Conservation (phyloP, 345 rosid genomes). For the Arabis hirsuta region DNA sequence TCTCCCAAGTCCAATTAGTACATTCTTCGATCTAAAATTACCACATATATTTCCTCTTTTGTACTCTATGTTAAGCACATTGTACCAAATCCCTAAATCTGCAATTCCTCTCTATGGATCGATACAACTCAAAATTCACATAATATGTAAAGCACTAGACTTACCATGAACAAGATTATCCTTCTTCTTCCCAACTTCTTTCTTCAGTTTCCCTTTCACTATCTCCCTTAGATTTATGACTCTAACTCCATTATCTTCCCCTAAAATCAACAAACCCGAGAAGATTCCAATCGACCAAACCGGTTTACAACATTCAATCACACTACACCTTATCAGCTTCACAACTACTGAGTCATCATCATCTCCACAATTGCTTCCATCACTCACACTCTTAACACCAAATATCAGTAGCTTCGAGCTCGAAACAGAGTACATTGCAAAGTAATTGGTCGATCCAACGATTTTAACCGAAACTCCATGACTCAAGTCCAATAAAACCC, state of each 20-base stretch:
- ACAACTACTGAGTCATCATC: constrained; percentile 40
- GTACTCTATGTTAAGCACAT: not conserved
- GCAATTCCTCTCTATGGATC: not conserved
- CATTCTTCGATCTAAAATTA: not conserved
- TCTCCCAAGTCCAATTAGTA: not conserved
- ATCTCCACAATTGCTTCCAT: constrained; percentile 37
- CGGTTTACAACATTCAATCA: constrained; percentile 65
- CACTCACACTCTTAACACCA: constrained; percentile 51
- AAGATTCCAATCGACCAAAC: constrained; percentile 66
- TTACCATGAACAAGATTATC: constrained; percentile 56
- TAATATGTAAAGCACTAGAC: constrained; percentile 19
- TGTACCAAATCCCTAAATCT: not conserved
- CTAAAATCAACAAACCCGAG: constrained; percentile 65
- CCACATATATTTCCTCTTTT: not conserved
- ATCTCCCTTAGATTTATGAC: constrained; percentile 64
- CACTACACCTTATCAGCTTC: constrained; percentile 76
- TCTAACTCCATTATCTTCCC: constrained; percentile 75
- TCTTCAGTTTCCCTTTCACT: constrained; percentile 47
- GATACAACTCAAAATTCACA: not conserved
- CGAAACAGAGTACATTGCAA: constrained; percentile 63
- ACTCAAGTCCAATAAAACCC: constrained; percentile 58
- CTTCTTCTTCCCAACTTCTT: constrained; percentile 44
- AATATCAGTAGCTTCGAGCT: constrained; percentile 64
- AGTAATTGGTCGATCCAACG: constrained; percentile 74
- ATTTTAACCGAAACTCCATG: constrained; percentile 68